phyloP scores from a whole-genome alignment of 2,329 filamentous ascomycete species.

The Calonectria leucothoes region DNA sequence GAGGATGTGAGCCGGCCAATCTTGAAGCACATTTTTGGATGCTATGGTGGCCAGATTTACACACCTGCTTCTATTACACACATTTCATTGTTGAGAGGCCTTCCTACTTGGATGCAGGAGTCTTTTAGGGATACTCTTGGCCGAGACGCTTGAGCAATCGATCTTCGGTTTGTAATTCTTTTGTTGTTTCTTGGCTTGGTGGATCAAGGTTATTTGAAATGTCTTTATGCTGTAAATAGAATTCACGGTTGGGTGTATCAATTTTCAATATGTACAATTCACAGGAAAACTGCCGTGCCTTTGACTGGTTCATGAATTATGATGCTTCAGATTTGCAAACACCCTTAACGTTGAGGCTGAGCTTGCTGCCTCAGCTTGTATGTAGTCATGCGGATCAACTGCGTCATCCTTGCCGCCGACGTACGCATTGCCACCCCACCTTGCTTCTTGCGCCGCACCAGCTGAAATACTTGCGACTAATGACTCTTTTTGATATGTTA shows the following conservation, averaged over 20 bases:
- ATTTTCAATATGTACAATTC: not conserved
- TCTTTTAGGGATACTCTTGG: not conserved
- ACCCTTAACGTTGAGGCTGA: not conserved
- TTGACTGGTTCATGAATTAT: not conserved
- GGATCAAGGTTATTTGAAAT: not conserved
- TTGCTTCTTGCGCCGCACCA: not conserved
- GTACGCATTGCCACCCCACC: not conserved
- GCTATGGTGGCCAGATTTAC: not conserved
- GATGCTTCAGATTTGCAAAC: not conserved
- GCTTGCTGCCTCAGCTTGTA: not conserved
- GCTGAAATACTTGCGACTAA: not conserved
- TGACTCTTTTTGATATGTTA: not conserved
- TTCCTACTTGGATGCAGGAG: conserved; percentile 7
- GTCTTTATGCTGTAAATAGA: not conserved
- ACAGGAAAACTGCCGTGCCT: not conserved
- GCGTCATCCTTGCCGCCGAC: not conserved
- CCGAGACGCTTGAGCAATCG: not conserved
- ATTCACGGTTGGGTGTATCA: not conserved
- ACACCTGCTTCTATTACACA: not conserved
- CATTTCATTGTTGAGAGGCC: not conserved
- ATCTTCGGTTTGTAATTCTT: not conserved
- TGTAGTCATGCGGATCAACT: not conserved
- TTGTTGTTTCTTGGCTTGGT: not conserved
- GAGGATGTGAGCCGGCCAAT: not conserved
- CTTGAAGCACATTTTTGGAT: conserved; percentile 1